Evolutionary conservation across 2,329 filamentous ascomycete genomes (phyloP), one percentile per base, ranked within the genome.

Genomic region (Pseudogymnoascus sp.): DNA sequence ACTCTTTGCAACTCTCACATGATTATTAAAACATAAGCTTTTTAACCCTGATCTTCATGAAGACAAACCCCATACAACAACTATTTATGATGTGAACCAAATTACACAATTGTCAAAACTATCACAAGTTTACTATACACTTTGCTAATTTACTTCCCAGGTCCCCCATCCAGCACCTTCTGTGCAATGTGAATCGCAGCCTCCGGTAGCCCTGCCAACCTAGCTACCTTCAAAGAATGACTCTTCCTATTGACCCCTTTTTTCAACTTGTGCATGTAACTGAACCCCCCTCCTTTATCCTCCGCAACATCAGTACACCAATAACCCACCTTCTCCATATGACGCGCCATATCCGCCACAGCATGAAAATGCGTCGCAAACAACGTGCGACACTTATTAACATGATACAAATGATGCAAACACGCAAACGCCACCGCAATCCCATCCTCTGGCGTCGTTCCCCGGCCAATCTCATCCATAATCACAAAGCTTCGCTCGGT

Each of bases 401-500:
- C 77, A 57, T 85, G 80, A 67, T 90, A 87, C 14, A 99, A 78
- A 73, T 97, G 91, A 70, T 93, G 84, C 58, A 99, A 77, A 69
- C 88, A 91, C 1, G 93, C 94, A 73, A 89, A 97, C 0, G 91
- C 91, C 1, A 99, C 88, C 0, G 94, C 94, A 2, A 88, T 83
- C 2, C 94, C 94, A 72, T 97, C 94, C 69, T 93, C 88, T 0
- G 93, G 91, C 18, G 94, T 96, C 0, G 95, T 99, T 7, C 94
- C 94, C 57, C 94, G 82, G 0, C 94, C 94, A 37, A 99, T 90
- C 77, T 99, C 94, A 73, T 99, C 94, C 93, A 99, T 97, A 73
- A 99, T 93, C 63, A 94, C 93, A 68, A 99, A 95, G 0, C 89
- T 94, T 22, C 87, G 82, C 1, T 85, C 76, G 0, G 93, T 97